Conservation (phyloP, 345 rosid genomes). For the Eucalyptus marginata region DNA sequence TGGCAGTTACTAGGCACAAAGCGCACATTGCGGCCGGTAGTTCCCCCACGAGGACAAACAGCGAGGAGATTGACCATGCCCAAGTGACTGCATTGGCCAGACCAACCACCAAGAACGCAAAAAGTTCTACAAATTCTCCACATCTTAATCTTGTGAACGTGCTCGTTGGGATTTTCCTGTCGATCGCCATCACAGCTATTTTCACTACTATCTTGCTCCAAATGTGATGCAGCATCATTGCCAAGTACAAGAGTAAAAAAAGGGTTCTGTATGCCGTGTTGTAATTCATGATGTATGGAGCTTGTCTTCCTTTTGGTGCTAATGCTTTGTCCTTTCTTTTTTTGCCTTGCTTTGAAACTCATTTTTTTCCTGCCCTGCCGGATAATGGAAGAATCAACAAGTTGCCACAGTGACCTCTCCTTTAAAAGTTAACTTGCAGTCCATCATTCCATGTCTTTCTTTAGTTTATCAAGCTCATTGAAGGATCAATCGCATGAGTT, state of each 20-base stretch:
- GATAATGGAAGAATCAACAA: not conserved
- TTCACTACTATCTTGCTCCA: not conserved
- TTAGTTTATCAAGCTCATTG: not conserved
- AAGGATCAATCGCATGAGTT: not conserved
- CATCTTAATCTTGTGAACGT: not conserved
- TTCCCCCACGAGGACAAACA: not conserved
- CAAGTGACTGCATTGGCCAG: not conserved
- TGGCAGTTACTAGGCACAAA: not conserved
- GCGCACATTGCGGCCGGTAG: not conserved
- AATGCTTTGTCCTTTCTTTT: not conserved
- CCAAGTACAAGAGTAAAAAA: not conserved
- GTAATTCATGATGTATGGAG: not conserved
- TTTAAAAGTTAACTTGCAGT: not conserved
- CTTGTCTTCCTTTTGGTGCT: not conserved
- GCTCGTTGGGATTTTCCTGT: not conserved
- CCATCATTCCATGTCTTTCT: not conserved
- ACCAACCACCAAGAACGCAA: not conserved
- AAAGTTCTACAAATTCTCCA: not conserved
- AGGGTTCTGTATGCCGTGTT: not conserved
- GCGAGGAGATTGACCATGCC: not conserved
- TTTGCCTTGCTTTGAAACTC: not conserved
- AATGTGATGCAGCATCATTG: not conserved
- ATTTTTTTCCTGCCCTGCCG: not conserved
- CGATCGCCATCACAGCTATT: not conserved
- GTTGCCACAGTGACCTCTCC: not conserved